Evolutionary conservation across 2,329 filamentous ascomycete genomes (phyloP).

Genomic region (Fusarium burgessii): DNA sequence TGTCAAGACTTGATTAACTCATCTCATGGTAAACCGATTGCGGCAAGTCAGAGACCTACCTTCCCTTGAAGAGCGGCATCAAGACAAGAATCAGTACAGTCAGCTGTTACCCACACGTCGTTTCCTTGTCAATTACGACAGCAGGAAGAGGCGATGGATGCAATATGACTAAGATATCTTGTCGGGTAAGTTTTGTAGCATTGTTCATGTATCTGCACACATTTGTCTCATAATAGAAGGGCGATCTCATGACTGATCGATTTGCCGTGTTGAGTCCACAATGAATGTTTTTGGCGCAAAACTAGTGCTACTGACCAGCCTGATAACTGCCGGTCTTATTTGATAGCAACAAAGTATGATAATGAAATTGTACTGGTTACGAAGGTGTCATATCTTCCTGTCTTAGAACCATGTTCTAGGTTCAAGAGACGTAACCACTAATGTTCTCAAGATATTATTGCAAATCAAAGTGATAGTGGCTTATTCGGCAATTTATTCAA

Average conservation of each 20-base stretch:
- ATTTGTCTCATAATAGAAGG: constrained; percentile 21
- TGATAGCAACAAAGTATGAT: not conserved
- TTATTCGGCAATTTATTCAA: constrained; percentile 20
- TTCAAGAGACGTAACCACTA: not conserved
- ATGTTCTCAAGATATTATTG: not conserved
- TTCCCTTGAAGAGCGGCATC: not conserved
- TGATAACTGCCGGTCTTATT: not conserved
- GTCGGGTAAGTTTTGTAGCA: not conserved
- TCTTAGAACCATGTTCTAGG: not conserved
- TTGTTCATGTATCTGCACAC: constrained; percentile 7
- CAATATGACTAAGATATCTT: not conserved
- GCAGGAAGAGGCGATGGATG: not conserved
- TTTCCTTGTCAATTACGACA: not conserved
- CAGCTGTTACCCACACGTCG: constrained; percentile 1
- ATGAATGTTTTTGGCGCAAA: not conserved
- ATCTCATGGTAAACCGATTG: constrained; percentile 1
- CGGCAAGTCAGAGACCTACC: constrained; percentile 1
- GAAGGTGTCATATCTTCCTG: not conserved
- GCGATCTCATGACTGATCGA: constrained; percentile 10
- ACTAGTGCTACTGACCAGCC: not conserved
- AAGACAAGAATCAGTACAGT: constrained; percentile 2
- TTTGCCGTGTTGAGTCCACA: not conserved
- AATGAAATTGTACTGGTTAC: not conserved
- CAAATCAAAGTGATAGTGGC: not conserved
- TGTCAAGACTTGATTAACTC: not conserved